These are phyloP conservation scores for Lentinus polychrous DNA, from an alignment of 1,284 basidiomycete species.

Conservation along the genomic window DNA sequence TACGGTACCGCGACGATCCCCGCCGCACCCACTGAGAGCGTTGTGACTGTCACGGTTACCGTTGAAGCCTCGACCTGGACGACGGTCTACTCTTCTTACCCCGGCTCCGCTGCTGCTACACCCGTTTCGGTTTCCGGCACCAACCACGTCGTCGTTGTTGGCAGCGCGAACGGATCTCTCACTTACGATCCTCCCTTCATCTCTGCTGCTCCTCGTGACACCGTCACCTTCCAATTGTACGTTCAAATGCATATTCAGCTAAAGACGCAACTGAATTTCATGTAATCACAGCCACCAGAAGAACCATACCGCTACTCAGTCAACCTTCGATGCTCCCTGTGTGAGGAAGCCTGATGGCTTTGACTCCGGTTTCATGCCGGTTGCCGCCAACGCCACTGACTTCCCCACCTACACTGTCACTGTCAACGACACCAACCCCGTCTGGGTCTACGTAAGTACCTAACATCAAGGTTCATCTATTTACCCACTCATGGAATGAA, in stretches of 20 bases:
- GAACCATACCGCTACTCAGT: conserved; percentile 68
- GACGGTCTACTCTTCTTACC: conserved; percentile 47
- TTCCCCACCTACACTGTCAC: conserved; percentile 51
- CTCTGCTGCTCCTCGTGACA: conserved; percentile 42
- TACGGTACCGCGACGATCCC: conserved; percentile 44
- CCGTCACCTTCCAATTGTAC: conserved; percentile 51
- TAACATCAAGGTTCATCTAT: not conserved
- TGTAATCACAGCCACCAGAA: conserved; percentile 38
- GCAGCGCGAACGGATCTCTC: conserved; percentile 37
- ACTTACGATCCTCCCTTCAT: conserved; percentile 46
- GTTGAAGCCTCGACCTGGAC: conserved; percentile 40
- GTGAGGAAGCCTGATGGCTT: conserved; percentile 35
- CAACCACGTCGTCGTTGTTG: conserved; percentile 45
- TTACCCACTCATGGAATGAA: conserved; percentile 1
- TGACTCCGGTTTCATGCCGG: conserved; percentile 58
- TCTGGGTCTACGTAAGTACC: conserved; percentile 28
- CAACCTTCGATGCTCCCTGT: conserved; percentile 55
- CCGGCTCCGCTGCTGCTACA: conserved; percentile 44
- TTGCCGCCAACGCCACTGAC: conserved; percentile 31
- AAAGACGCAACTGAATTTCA: conserved; percentile 1
- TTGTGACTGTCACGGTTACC: conserved; percentile 31
- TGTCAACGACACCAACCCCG: conserved; percentile 47
- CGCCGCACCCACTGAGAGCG: conserved; percentile 29
- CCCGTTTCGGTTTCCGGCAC: conserved; percentile 35
- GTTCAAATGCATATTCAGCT: conserved; percentile 16